Base-by-base conservation (phyloP, 306 rosid genomes). In the Coriaria nepalensis region DNA sequence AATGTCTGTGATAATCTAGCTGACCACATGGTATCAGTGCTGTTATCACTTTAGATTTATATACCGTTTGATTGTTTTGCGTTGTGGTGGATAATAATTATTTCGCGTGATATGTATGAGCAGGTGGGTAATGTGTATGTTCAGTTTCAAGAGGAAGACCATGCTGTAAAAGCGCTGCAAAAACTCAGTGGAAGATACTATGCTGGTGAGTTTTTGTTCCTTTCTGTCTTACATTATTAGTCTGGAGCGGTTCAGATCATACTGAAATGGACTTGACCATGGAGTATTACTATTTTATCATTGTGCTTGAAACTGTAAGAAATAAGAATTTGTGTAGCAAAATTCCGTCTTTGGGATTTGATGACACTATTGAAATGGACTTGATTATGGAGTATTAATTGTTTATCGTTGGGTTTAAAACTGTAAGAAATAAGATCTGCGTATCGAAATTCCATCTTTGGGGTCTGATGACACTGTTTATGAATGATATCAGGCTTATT, bases 81-180 rank as follows among this genome's bases (percentile, higher is more conserved):
- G 29, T 20, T 20, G 29, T 20, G 29, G 29, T 20, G 29, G 29
- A 20, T 47, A 8, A 33, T 29, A 12, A 13, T 2, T 33, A 36
- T 35, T 32, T 5, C 38, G 44, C 36, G 29, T 48, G 9, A 12
- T 55, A n/a, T 6, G 4, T 34, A 40, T 62, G 61, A 40, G 44
- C 60, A 80, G 88, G 88, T 81, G 15, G 93, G 93, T 9, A 78
- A 81, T 67, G 93, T 81, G 34, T 81, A 81, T 9, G 82, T 72
- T 59, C 93, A 81, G 69, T 81, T 78, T 52, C 53, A 78, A 49
- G 93, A 78, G 60, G 93, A 81, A 56, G 86, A 78, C 4, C 76
- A 72, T 49, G 86, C 86, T 5, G 82, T 71, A 37, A 74, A 78
- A 61, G 78, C 82, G 10, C 68, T 74, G 8, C 61, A 47, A 32